These are phyloP conservation scores for Lipomyces kockii DNA, from an alignment of 805 yeast species.

Conservation along the genomic window DNA sequence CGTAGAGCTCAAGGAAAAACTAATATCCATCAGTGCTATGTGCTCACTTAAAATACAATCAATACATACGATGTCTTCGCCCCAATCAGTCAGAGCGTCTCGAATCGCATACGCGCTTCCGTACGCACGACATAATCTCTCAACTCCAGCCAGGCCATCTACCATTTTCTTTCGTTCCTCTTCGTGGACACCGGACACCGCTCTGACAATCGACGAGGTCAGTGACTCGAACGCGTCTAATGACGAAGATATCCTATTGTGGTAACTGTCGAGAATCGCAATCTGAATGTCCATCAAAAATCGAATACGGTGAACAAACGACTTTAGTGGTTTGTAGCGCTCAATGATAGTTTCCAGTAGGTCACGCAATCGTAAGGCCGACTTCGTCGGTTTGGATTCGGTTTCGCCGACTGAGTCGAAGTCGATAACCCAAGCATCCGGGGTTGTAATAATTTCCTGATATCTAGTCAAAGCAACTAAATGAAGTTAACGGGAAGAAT, in stretches of 20 bases:
- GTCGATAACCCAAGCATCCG: slow-evolving; percentile 63
- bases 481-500: not conserved
- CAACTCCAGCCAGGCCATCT: slow-evolving; percentile 47
- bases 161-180: slow-evolving; percentile 41
- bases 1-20: slow-evolving; percentile 52
- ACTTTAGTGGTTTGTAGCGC: slow-evolving; percentile 51
- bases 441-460: slow-evolving; percentile 54
- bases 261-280: slow-evolving; percentile 58
- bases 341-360: slow-evolving; percentile 61
- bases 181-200: slow-evolving; percentile 45
- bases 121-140: slow-evolving; percentile 50
- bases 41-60: not conserved
- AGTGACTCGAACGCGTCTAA: slow-evolving; percentile 52
- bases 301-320: slow-evolving; percentile 59
- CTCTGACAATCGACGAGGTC: slow-evolving; percentile 46
- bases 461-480: slow-evolving; percentile 56
- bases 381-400: slow-evolving; percentile 62
- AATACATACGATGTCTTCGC: slow-evolving; percentile 45
- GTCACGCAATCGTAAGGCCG: slow-evolving; percentile 62
- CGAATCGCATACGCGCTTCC: slow-evolving; percentile 48
- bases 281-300: slow-evolving; percentile 65
- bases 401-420: slow-evolving; percentile 54
- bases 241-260: slow-evolving; percentile 50
- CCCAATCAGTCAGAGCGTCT: slow-evolving; percentile 51
- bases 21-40: slow-evolving; percentile 16